phyloP scores from a whole-genome alignment of 208 protist species.

The Porcisia deanei region DNA sequence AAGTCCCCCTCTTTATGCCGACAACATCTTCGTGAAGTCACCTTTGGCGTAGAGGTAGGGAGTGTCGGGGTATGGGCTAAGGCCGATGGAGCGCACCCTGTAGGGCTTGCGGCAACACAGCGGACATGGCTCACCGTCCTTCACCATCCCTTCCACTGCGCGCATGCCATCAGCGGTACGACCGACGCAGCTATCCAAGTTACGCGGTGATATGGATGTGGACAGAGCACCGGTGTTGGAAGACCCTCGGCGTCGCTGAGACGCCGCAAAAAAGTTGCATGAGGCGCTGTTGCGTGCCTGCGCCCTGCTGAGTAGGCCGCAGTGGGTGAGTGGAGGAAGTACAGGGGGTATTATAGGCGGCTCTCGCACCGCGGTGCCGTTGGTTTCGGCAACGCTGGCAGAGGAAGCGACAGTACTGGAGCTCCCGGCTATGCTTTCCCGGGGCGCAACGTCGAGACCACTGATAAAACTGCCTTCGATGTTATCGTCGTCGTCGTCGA shows the following conservation, averaged over 20 bases:
- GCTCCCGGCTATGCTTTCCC: neutral
- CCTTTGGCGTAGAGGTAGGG: slow-evolving; percentile 60
- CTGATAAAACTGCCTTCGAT: neutral
- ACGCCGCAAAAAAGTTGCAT: neutral
- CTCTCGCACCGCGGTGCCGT: neutral
- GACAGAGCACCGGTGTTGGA: neutral
- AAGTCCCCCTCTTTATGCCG: neutral
- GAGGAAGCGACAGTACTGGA: too few species aligned
- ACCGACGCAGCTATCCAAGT: neutral
- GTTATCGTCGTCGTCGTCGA: neutral
- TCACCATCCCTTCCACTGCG: neutral
- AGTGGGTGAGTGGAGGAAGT: neutral
- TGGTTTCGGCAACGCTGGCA: neutral
- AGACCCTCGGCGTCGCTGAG: neutral
- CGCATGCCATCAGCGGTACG: neutral
- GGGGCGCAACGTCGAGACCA: neutral
- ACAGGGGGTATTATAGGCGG: neutral
- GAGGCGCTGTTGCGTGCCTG: neutral
- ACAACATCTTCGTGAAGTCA: slow-evolving; percentile 30
- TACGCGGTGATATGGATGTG: neutral
- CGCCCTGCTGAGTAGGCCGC: neutral
- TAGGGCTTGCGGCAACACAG: slow-evolving; percentile 56
- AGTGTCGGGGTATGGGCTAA: slow-evolving; percentile 61
- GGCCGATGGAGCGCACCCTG: slow-evolving; percentile 32
- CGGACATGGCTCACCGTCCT: slow-evolving; percentile 41